Evolutionary conservation across 768 basidiomycete genomes (phyloP), one percentile per base, ranked within the genome.

Genomic region (Naganishia vishniacii): DNA sequence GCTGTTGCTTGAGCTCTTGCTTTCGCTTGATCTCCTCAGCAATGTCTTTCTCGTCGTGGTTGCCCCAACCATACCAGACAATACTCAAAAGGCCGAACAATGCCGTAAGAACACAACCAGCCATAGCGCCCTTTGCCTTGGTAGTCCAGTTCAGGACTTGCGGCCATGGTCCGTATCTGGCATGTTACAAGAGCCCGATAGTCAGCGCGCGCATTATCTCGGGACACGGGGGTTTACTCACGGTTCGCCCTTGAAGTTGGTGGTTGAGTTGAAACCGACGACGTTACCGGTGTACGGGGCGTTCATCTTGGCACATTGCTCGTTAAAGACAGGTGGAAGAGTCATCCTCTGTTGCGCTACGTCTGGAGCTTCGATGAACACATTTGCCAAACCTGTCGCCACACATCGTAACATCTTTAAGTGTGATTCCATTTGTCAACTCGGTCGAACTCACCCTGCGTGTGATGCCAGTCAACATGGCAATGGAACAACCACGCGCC

Each of bases 1-100:
- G 31, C 11, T 65, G 67, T 26, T 66, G 42, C 79, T 88, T 91
- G 60, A 78, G 81, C 28, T 82, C 85, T 11, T 86, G 77, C 61
- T 81, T 78, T 67, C 78, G 77, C 67, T 82, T 78, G 59, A 83
- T 84, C 76, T 89, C 88, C 20, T 82, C 80, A 74, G 91, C 89
- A 37, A 89, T 81, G 79, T 94, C 91, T 68, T 85, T 85, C 44
- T 91, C 90, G 47, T 86, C 82, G 65, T 89, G 79, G 4, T 83
- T 84, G n/a, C 89, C 89, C 48, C 85, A 79, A 40, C 86, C 79
- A 77, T 98, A 98, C 91, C 92, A 98, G 41, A 85, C 79, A 31
- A 94, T 88, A 0, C 84, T 82, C 8, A 80, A 67, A 86, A 95
- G 88, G 0, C 94, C 94, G 41, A 94, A 66, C 15, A 88, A 79